These are phyloP conservation scores for Isatis tinctoria DNA, from an alignment of 345 rosid species.

Conservation along the genomic window DNA sequence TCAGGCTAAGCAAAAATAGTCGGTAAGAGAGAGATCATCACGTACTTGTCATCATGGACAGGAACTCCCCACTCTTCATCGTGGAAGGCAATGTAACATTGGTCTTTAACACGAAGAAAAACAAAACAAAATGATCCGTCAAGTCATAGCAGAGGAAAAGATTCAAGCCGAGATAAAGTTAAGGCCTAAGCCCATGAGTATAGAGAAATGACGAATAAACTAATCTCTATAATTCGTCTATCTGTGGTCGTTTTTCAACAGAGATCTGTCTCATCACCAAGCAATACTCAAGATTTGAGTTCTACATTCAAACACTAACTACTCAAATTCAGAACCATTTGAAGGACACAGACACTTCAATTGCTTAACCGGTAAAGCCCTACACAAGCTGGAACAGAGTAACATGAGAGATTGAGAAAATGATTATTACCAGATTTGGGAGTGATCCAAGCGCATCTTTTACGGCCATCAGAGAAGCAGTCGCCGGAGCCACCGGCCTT, in stretches of 20 bases:
- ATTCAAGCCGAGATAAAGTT: neutral
- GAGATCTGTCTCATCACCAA: neutral
- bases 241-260: neutral
- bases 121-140: neutral
- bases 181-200: neutral
- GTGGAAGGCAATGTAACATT: conserved; percentile 66
- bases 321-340: neutral
- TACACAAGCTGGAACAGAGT: neutral
- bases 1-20: neutral
- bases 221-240: neutral
- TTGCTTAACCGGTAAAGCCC: neutral
- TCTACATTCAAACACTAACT: neutral
- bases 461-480: conserved; percentile 48
- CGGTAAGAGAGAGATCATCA: neutral
- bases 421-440: conserved; percentile 55
- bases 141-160: neutral
- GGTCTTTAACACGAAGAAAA: conserved; percentile 36
- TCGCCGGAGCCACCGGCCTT: conserved; percentile 19
- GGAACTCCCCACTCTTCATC: conserved; percentile 96
- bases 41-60: conserved; percentile 77
- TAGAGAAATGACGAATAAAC: neutral
- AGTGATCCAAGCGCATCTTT: conserved; percentile 79
- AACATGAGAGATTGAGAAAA: neutral
- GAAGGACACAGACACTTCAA: neutral
- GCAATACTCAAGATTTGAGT: neutral